Evolutionary conservation across 2,329 filamentous ascomycete species (phyloP), one percentile per base, ranked within the genome.

Genomic region (Parascedosporium putredinis): DNA sequence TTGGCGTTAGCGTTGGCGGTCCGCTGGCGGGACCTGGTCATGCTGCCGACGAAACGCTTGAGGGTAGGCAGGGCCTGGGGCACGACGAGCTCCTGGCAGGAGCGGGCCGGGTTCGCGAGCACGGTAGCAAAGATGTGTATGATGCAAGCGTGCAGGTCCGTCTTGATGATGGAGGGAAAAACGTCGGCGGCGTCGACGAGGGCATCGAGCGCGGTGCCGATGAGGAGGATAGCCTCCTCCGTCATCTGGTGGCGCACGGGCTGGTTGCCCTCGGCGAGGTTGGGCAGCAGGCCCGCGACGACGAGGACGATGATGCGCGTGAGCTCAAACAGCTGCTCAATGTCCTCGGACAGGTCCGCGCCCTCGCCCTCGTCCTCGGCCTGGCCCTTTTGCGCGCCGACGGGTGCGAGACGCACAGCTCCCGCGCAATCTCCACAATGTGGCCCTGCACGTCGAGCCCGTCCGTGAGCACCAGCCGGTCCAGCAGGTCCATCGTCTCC

Each of bases 51-150:
- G 64, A 98, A 98, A 25, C 90, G 83, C 64, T 94, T 91, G 63
- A 98, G 83, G 36, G 90, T 94, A 0, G 93, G 88, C 14, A 98
- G 75, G 2, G 89, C 84, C 65, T 94, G 87, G 0, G 93, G 91
- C 1, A 97, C 84, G 27, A 97, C 88, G 33, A 88, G 77, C 23
- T 87, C 80, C 66, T 98, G 94, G 60, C 91, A 97, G 9, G 81
- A 75, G 22, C 31, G 12, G 43, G 55, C 61, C 1, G 87, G 84
- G 1, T 89, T 96, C 12, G 87, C 86, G 10, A 98, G 77, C 51
- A 95, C 93, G 0, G 89, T 95, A 49, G 88, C 86, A 62, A 97
- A 96, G 50, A 97, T 95, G 69, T 98, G 90, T 46, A 98, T 79
- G 56, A 97, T 95, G 60, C 91, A 97, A 34, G 93, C 91, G 61